phyloP scores from a whole-genome alignment of 257 asterid species.

The Gentiana straminea region DNA sequence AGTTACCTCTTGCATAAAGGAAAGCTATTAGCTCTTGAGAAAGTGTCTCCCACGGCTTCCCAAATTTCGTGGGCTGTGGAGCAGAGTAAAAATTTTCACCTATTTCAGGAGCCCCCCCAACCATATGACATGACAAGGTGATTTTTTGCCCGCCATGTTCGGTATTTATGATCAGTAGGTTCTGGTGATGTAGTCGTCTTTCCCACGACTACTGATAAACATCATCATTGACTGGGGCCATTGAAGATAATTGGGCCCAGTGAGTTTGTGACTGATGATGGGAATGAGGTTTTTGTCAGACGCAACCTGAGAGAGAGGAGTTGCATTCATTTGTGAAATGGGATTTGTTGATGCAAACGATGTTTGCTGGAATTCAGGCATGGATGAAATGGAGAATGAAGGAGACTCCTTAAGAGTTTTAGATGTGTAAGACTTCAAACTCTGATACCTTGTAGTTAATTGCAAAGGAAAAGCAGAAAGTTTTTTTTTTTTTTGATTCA shows the following conservation, averaged over 20 bases:
- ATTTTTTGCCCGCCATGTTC: not conserved
- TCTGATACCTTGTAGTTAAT: too few species aligned
- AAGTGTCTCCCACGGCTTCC: not conserved
- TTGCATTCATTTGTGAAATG: too few species aligned
- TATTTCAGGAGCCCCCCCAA: not conserved
- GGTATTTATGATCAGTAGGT: not conserved
- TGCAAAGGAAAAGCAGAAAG: too few species aligned
- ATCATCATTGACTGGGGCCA: not conserved
- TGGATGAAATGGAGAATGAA: too few species aligned
- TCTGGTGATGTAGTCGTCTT: not conserved
- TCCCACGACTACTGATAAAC: not conserved
- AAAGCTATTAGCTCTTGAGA: not conserved
- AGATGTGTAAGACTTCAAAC: too few species aligned
- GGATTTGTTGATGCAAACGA: too few species aligned
- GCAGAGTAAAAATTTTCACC: not conserved
- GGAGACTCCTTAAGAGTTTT: too few species aligned
- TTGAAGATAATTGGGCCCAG: not conserved
- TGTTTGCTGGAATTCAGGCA: too few species aligned
- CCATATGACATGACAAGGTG: not conserved
- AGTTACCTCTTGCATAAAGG: too few species aligned
- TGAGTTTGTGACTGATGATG: not conserved
- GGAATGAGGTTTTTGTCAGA: not conserved
- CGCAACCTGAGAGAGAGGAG: not conserved
- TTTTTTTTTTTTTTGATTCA: too few species aligned
- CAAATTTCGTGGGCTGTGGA: not conserved